These are phyloP conservation scores for Zygosaccharomyces sapae DNA, from an alignment of 1,139 yeast genomes.

Conservation along the genomic window DNA sequence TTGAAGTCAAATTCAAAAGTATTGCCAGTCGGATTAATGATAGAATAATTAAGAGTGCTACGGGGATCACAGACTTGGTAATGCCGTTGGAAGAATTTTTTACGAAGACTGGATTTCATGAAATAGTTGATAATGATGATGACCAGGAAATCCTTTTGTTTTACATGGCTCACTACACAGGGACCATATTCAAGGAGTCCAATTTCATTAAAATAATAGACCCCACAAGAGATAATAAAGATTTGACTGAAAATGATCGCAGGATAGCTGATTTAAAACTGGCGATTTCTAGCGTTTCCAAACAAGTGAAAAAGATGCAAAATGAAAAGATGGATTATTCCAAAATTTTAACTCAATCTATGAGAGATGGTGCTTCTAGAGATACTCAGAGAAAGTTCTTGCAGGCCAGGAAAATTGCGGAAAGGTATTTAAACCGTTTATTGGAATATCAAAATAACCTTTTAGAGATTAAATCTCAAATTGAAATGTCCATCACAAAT, in stretches of 20 bases:
- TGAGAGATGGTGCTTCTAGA: constrained; percentile 12
- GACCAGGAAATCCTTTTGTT: constrained; percentile 20
- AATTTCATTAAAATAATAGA: constrained; percentile 25
- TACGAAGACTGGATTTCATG: constrained; percentile 14
- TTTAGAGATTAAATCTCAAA: constrained; percentile 40
- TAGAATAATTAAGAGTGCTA: constrained; percentile 19
- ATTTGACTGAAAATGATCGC: constrained; percentile 34
- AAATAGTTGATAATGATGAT: constrained; percentile 14
- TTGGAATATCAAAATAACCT: constrained; percentile 40
- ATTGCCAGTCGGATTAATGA: constrained; percentile 15
- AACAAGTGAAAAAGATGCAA: constrained; percentile 20
- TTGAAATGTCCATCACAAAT: constrained; percentile 49
- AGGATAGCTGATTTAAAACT: constrained; percentile 34
- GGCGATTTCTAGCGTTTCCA: constrained; percentile 18
- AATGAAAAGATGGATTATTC: constrained; percentile 15
- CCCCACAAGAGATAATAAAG: constrained; percentile 9
- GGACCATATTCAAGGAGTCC: constrained; percentile 16
- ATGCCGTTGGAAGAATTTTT: constrained; percentile 23
- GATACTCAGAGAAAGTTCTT: constrained; percentile 24
- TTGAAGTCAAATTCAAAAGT: constrained; percentile 16
- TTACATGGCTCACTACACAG: constrained; percentile 21
- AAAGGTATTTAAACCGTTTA: constrained; percentile 38
- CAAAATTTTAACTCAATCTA: constrained; percentile 13
- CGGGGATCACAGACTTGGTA: constrained; percentile 26
- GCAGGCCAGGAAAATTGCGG: constrained; percentile 35